Percentiles rank a stretch among this genome's conserved stretches.
phyloP scores from a whole-genome alignment of 129 eudicot genomes.

The Flaveria ramosissima region DNA sequence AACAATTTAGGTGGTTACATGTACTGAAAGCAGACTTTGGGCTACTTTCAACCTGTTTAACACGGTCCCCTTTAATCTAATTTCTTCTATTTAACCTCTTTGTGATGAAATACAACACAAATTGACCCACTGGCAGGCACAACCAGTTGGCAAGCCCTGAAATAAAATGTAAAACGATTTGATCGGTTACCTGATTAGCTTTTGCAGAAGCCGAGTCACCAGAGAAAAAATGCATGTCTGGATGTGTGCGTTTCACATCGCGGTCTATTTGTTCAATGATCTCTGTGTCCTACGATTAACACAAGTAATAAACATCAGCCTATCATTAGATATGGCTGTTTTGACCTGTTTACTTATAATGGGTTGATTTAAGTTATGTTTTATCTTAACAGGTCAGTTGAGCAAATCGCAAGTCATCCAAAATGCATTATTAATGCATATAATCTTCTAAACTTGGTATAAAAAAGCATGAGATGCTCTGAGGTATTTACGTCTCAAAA shows the following conservation, averaged over 20 bases:
- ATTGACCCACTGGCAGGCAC: not conserved
- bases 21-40: not conserved
- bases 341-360: not conserved
- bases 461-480: no score
- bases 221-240: slow-evolving; percentile 91
- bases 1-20: not conserved
- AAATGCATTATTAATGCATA: not conserved
- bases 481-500: no score
- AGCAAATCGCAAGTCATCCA: not conserved
- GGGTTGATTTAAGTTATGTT: not conserved
- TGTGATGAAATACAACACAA: not conserved
- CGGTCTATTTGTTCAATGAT: slow-evolving; percentile 95
- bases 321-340: not conserved
- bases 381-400: not conserved
- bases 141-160: not conserved
- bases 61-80: not conserved
- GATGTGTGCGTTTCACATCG: slow-evolving; percentile 97
- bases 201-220: slow-evolving; percentile 81
- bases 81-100: not conserved
- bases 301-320: slow-evolving; percentile 9
- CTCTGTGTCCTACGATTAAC: slow-evolving; percentile 76
- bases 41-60: slow-evolving; percentile 9
- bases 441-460: not conserved
- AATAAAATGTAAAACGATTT: not conserved
- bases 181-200: slow-evolving; percentile 62